Base-by-base conservation (phyloP, 805 yeast genomes). In the Hemisphaericaspora nanyangensis region DNA sequence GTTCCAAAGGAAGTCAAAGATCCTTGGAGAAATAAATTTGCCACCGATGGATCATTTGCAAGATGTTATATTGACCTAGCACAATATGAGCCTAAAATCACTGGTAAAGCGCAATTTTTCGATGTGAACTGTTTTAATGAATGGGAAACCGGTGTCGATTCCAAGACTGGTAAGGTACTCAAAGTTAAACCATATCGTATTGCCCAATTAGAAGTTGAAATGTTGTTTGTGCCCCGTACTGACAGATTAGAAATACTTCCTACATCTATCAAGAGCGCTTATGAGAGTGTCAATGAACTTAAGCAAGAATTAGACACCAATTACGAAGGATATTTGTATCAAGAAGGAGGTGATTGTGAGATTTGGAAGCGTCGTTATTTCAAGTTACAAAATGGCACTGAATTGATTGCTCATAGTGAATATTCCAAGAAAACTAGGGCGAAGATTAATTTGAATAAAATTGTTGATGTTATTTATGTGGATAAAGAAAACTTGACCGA, bases 271-370 rank as follows among this genome's bases (percentile, higher is more conserved):
- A 71, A 71, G 38, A 62, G 76, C 35, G 70, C 70, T 1, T 54
- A 46, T 39, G 72, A 66, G 31, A 53, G 61, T 19, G 49, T 66
- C 29, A 56, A 56, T 17, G 64, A 65, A 25, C 49, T 68, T 38
- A 46, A 42, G 26, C 42, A 50, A 17, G 71, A 66, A 39, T 35
- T 49, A 6, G 34, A 47, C 7, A 33, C 51, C 15, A 31, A 34
- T 2, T 64, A 65, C 51, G 82, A 84, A 54, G 97, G 97, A 0
- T 81, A 68, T 52, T 64, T 91, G 63, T 78, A 79, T 50, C 98
- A 90, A 62, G 87, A 83, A 53, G 98, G 98, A 15, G 97, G 97
- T 7, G 98, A 90, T 63, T 76, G 93, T 49, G 76, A 72, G 12
- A 65, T 71, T 20, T 78, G 90, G 80, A 77, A 85, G 49, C 76